These are phyloP conservation scores for Cenchrus fungigraminus DNA, from an alignment of 176 grass and related monocot species.

Conservation along the genomic window DNA sequence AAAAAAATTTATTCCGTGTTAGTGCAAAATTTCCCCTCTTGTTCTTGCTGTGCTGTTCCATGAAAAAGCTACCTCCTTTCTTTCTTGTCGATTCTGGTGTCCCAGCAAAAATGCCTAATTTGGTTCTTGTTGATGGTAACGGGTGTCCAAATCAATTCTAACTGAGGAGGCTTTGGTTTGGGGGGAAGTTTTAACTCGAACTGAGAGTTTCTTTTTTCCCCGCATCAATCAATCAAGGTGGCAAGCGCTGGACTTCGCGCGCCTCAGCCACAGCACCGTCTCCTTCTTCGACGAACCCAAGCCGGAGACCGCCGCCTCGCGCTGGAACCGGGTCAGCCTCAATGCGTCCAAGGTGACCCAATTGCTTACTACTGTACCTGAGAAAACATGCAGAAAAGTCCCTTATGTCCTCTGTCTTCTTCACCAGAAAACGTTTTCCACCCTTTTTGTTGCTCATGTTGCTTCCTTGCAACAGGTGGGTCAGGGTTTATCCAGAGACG, in stretches of 20 bases:
- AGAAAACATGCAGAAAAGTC: background rate
- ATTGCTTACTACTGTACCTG: background rate
- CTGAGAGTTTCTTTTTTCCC: background rate
- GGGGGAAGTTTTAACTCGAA: background rate
- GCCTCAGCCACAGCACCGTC: conserved; percentile 72
- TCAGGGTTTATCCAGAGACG: conserved; percentile 74
- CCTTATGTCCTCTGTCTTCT: background rate
- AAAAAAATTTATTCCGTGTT: background rate
- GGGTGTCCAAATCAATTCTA: background rate
- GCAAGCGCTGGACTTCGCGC: conserved; percentile 75
- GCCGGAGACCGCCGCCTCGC: conserved; percentile 74
- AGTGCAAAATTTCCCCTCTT: no score
- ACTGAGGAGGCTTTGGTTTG: background rate
- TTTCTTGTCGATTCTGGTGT: conserved; percentile 1
- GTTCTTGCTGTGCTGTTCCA: background rate
- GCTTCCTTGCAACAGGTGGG: conserved; percentile 58
- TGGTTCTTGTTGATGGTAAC: background rate
- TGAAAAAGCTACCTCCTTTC: background rate
- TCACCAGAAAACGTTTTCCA: background rate
- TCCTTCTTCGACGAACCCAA: conserved; percentile 78
- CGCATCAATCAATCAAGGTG: conserved; percentile 58
- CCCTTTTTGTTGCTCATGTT: conserved; percentile 13
- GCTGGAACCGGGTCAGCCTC: conserved; percentile 82
- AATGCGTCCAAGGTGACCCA: conserved; percentile 79
- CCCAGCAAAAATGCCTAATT: background rate